Evolutionary conservation across 2,329 filamentous ascomycete genomes (phyloP).

Genomic region (Fusarium phyllophilum): DNA sequence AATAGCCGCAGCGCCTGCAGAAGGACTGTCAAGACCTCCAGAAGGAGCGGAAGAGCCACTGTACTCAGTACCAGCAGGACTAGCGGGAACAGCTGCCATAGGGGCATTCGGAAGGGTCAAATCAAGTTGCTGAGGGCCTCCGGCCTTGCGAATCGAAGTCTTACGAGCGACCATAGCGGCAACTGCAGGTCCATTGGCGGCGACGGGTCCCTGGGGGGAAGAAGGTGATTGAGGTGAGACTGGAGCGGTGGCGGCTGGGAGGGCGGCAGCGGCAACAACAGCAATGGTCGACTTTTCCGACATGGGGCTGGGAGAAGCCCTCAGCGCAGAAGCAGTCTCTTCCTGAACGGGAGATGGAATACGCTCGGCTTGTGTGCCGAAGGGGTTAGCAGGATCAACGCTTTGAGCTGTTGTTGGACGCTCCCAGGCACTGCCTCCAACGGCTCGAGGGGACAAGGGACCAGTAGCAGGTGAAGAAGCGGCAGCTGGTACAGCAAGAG

Average conservation of each 20-base stretch:
- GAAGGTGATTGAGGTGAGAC: conserved; percentile 29
- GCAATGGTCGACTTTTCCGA: conserved; percentile 43
- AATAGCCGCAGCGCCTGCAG: conserved; percentile 67
- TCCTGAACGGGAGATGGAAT: conserved; percentile 55
- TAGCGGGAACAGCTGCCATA: conserved; percentile 58
- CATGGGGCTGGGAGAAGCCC: conserved; percentile 47
- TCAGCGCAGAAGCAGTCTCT: conserved; percentile 40
- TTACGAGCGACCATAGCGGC: conserved; percentile 59
- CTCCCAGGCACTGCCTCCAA: conserved; percentile 57
- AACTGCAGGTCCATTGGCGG: conserved; percentile 53
- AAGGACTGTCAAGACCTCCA: conserved; percentile 54
- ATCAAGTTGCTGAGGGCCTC: conserved; percentile 60
- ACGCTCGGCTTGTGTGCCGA: conserved; percentile 70
- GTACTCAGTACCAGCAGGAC: conserved; percentile 72
- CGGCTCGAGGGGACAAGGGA: conserved; percentile 39
- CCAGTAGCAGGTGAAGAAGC: conserved; percentile 36
- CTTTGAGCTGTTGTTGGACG: conserved; percentile 57
- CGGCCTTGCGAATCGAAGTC: conserved; percentile 65
- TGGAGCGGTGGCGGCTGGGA: conserved; percentile 32
- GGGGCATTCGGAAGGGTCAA: conserved; percentile 58
- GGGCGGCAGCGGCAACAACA: conserved; percentile 44
- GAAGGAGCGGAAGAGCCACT: conserved; percentile 65
- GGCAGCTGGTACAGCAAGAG: conserved; percentile 47
- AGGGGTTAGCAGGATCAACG: conserved; percentile 74
- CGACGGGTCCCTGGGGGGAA: conserved; percentile 49